Percentiles rank a stretch among this genome's conserved stretches.
phyloP scores from a whole-genome alignment of 306 rosid genomes.

The Rubus parviflorus region DNA sequence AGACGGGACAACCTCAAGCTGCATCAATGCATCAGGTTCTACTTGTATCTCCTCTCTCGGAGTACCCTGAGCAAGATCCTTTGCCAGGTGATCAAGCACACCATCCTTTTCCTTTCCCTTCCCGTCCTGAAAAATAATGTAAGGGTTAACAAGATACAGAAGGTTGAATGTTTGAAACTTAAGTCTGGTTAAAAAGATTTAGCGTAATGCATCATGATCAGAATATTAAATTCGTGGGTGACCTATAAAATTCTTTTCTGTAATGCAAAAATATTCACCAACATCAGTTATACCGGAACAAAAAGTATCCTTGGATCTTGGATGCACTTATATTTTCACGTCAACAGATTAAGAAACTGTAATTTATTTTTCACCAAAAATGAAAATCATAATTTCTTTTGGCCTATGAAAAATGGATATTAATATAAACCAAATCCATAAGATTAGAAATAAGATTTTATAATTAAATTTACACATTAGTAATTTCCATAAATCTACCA shows the following conservation, averaged over 20 bases:
- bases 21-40: neutral
- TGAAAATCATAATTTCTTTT: neutral
- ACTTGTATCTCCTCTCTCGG: neutral
- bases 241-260: neutral
- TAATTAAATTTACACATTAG: neutral
- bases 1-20: neutral
- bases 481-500: neutral
- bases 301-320: neutral
- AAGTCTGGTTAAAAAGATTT: too few relatives aligned
- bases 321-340: neutral
- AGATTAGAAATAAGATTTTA: neutral
- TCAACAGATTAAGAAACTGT: neutral
- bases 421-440: neutral
- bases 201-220: neutral
- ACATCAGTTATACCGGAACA: neutral
- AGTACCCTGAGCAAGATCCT: neutral
- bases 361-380: too few relatives aligned
- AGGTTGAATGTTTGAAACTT: neutral
- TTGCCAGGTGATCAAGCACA: neutral
- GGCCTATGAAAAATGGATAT: neutral
- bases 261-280: neutral
- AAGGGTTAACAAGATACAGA: neutral
- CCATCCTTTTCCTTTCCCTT: neutral
- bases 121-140: neutral
- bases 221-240: neutral